Percentiles rank a stretch among this genome's conserved stretches.
Evolutionary conservation across 2,329 filamentous ascomycete genomes (phyloP).

Genomic region (Pochonia chlamydosporia): DNA sequence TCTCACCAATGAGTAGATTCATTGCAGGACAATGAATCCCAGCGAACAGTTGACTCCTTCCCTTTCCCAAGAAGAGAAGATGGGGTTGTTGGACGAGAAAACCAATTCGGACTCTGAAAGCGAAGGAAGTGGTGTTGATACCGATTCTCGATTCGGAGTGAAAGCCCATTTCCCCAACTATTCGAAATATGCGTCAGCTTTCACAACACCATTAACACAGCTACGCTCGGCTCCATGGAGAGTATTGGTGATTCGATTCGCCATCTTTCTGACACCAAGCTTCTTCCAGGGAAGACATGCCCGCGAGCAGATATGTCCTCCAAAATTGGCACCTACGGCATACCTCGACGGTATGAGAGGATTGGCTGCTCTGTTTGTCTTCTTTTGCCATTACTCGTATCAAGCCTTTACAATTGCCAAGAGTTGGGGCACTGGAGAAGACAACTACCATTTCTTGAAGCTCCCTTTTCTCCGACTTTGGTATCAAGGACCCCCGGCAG

Average conservation of each 20-base stretch:
- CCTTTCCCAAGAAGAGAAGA: conserved; percentile 37
- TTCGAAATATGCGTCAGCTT: conserved; percentile 15
- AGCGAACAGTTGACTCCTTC: conserved; percentile 27
- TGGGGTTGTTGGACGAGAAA: conserved; percentile 38
- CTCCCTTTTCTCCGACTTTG: conserved; percentile 49
- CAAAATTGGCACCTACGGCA: conserved; percentile 44
- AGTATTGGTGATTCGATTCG: conserved; percentile 29
- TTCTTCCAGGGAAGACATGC: conserved; percentile 41
- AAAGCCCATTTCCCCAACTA: conserved; percentile 12
- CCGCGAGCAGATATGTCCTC: conserved; percentile 33
- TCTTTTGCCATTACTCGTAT: conserved; percentile 52
- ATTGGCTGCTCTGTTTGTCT: conserved; percentile 49
- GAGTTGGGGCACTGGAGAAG: conserved; percentile 39
- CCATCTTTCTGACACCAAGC: conserved; percentile 46
- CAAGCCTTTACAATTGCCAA: conserved; percentile 46
- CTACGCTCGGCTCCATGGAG: conserved; percentile 29
- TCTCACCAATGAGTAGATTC: background rate
- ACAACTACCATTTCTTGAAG: conserved; percentile 41
- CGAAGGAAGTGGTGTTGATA: conserved; percentile 31
- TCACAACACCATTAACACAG: conserved; percentile 22
- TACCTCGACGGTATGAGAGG: conserved; percentile 55
- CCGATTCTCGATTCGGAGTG: conserved; percentile 27
- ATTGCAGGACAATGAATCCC: conserved; percentile 34
- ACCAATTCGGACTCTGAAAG: conserved; percentile 38
- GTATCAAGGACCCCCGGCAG: conserved; percentile 50